Conservation (phyloP, 2,329 filamentous ascomycete species). For the Zasmidium cellare region DNA sequence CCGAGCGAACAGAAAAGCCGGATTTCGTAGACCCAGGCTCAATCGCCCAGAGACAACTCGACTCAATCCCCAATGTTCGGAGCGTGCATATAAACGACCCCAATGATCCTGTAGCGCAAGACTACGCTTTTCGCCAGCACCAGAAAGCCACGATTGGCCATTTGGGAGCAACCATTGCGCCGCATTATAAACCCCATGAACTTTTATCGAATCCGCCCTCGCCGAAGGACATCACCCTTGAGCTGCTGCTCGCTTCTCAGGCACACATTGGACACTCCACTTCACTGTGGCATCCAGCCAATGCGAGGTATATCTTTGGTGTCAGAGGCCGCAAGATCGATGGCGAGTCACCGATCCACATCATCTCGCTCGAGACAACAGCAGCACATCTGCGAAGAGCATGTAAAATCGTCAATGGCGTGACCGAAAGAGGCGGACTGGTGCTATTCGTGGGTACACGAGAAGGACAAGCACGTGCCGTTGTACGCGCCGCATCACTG, state of each 20-base stretch:
- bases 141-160: slow-evolving; percentile 39
- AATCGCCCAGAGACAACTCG: slow-evolving; percentile 4
- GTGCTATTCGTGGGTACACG: slow-evolving; percentile 90
- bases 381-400: slow-evolving; percentile 88
- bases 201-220: slow-evolving; percentile 71
- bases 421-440: slow-evolving; percentile 77
- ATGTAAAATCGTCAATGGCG: slow-evolving; percentile 86
- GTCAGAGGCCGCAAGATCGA: slow-evolving; percentile 78
- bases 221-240: slow-evolving; percentile 80
- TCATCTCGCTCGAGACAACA: slow-evolving; percentile 87
- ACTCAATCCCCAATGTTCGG: slow-evolving; percentile 26
- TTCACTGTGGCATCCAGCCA: slow-evolving; percentile 90
- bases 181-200: slow-evolving; percentile 64
- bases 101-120: slow-evolving; percentile 36
- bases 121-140: slow-evolving; percentile 45
- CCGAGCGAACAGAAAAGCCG: slow-evolving; percentile 1
- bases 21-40: background rate
- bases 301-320: slow-evolving; percentile 91
- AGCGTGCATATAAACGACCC: slow-evolving; percentile 36
- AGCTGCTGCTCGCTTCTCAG: slow-evolving; percentile 79
- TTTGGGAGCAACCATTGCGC: slow-evolving; percentile 42
- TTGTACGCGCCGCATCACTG: slow-evolving; percentile 77
- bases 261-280: slow-evolving; percentile 88
- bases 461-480: slow-evolving; percentile 74
- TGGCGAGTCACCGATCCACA: slow-evolving; percentile 40